Conservation (phyloP, 2,329 filamentous ascomycete genomes). For the Hypoxylon sp. region DNA sequence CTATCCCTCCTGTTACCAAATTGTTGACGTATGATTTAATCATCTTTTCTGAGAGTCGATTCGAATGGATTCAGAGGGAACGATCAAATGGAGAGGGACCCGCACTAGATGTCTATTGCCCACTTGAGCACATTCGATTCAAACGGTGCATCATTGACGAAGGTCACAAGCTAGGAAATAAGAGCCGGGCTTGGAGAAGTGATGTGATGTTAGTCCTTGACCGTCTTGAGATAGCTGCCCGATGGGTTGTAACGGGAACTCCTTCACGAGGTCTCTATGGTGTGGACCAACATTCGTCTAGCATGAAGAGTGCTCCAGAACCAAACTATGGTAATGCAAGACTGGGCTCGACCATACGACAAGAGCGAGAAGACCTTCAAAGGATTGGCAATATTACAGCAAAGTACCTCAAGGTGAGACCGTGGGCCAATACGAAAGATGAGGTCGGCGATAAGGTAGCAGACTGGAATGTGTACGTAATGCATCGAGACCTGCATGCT, state of each 20-base stretch:
- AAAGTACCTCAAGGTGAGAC: slow-evolving; percentile 81
- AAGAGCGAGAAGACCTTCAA: slow-evolving; percentile 75
- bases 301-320: slow-evolving; percentile 4
- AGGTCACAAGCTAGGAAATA: slow-evolving; percentile 86
- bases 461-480: slow-evolving; percentile 81
- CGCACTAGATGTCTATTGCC: slow-evolving; percentile 61
- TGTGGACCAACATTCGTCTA: slow-evolving; percentile 63
- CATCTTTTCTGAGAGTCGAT: slow-evolving; percentile 80
- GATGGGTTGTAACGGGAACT: slow-evolving; percentile 93
- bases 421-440: slow-evolving; percentile 77
- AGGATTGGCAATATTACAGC: slow-evolving; percentile 75
- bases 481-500: slow-evolving; percentile 67
- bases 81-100: slow-evolving; percentile 56
- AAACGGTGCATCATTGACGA: slow-evolving; percentile 93
- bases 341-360: slow-evolving; percentile 54
- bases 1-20: slow-evolving; percentile 69
- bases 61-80: slow-evolving; percentile 74
- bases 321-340: slow-evolving; percentile 38
- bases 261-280: slow-evolving; percentile 88
- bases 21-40: slow-evolving; percentile 81
- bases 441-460: slow-evolving; percentile 71
- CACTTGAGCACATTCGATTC: slow-evolving; percentile 82
- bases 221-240: slow-evolving; percentile 74
- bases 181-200: slow-evolving; percentile 67
- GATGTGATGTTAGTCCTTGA: slow-evolving; percentile 68